phyloP scores from a whole-genome alignment of 2,329 filamentous ascomycete genomes.

The Pyrenophora graminea region DNA sequence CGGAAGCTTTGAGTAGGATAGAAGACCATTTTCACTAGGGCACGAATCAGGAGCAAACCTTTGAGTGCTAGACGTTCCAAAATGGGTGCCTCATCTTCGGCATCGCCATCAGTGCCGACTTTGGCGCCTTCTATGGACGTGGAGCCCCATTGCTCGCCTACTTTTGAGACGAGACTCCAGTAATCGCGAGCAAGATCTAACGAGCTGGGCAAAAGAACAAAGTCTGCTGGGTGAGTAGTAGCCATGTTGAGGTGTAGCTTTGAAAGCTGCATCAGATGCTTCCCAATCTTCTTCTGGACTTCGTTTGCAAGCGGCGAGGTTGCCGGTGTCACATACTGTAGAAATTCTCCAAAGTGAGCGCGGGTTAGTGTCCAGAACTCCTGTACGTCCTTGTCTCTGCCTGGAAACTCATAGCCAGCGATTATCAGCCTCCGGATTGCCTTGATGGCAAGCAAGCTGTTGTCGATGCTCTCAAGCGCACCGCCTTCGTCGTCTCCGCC shows the following conservation, averaged over 20 bases:
- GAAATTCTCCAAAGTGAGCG: conserved; percentile 73
- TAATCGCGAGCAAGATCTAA: conserved; percentile 78
- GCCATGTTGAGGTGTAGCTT: conserved; percentile 92
- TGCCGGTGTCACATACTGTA: conserved; percentile 64
- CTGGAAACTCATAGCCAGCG: conserved; percentile 81
- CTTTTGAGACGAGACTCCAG: conserved; percentile 78
- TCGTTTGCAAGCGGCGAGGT: conserved; percentile 54
- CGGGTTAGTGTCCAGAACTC: conserved; percentile 82
- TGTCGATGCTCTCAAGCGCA: conserved; percentile 68
- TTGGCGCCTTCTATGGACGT: conserved; percentile 47
- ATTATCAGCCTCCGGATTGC: conserved; percentile 78
- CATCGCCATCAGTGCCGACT: conserved; percentile 53
- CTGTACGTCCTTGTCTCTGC: conserved; percentile 74
- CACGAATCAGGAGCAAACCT: conserved; percentile 78
- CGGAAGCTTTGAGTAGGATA: conserved; percentile 81
- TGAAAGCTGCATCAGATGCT: conserved; percentile 85
- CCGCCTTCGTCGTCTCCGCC: conserved; percentile 63
- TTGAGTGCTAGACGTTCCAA: conserved; percentile 81
- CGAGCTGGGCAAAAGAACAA: conserved; percentile 79
- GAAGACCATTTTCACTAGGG: conserved; percentile 84
- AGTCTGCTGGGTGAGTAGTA: conserved; percentile 76
- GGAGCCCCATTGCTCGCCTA: conserved; percentile 73
- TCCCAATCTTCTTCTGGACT: conserved; percentile 70
- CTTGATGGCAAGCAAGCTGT: conserved; percentile 79
- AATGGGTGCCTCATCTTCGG: conserved; percentile 59